Conservation (phyloP, 2,329 filamentous ascomycete genomes). For the Trichoderma sp. region DNA sequence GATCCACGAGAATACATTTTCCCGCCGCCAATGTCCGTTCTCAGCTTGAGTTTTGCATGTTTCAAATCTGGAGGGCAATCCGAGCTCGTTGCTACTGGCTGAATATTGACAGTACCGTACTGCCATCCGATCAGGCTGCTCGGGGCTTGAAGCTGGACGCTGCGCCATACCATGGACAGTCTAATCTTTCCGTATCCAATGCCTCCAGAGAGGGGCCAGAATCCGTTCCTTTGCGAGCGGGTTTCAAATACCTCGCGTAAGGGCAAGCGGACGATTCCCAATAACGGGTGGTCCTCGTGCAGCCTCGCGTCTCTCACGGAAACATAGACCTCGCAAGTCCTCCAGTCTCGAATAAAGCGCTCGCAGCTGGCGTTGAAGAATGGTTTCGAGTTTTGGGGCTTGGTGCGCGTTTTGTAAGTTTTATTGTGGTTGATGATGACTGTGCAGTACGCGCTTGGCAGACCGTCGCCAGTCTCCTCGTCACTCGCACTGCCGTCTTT, state of each 20-base stretch:
- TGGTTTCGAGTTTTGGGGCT: slow-evolving; percentile 75
- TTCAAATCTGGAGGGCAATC: slow-evolving; percentile 50
- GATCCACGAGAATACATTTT: slow-evolving; percentile 56
- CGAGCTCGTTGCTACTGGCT: slow-evolving; percentile 50
- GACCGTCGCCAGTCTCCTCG: slow-evolving; percentile 63
- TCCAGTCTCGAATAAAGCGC: slow-evolving; percentile 70
- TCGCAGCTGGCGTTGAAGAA: slow-evolving; percentile 79
- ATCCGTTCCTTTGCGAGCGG: slow-evolving; percentile 64
- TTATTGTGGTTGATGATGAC: slow-evolving; percentile 74
- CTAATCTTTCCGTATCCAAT: slow-evolving; percentile 70
- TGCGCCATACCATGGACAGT: slow-evolving; percentile 73
- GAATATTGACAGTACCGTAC: slow-evolving; percentile 68
- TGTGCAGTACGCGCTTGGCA: slow-evolving; percentile 71
- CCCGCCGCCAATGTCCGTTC: slow-evolving; percentile 57
- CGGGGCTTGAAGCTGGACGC: slow-evolving; percentile 63
- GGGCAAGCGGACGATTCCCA: slow-evolving; percentile 71
- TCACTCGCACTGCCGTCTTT: slow-evolving; percentile 50
- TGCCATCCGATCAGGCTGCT: slow-evolving; percentile 66
- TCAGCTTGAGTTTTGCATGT: slow-evolving; percentile 57
- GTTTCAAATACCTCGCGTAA: slow-evolving; percentile 62
- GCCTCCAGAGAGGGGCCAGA: slow-evolving; percentile 69
- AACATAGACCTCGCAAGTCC: slow-evolving; percentile 66
- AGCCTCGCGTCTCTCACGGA: slow-evolving; percentile 67
- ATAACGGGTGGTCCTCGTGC: slow-evolving; percentile 68
- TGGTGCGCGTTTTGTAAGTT: slow-evolving; percentile 70